phyloP scores from a whole-genome alignment of 2,329 filamentous ascomycete species.

The Fusarium lateritium region DNA sequence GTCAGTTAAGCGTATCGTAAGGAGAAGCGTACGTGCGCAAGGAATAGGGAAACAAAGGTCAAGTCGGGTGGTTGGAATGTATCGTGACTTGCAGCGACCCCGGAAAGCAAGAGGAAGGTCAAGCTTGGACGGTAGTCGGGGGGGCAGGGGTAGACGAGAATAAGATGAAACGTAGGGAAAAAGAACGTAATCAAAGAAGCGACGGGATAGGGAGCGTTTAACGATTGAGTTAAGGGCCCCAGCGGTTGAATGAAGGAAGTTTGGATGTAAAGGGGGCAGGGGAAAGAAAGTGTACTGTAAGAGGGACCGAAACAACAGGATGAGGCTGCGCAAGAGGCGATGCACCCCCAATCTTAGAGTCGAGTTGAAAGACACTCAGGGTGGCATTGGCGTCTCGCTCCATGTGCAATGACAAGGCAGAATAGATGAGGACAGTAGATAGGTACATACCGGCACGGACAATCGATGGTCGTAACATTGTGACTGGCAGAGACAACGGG shows the following conservation, averaged over 20 bases:
- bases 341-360: constrained; percentile 23
- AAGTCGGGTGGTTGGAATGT: constrained; percentile 49
- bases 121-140: constrained; percentile 40
- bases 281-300: constrained; percentile 29
- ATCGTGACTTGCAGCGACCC: constrained; percentile 42
- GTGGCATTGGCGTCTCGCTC: constrained; percentile 20
- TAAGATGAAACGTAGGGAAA: constrained; percentile 42
- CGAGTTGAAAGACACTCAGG: constrained; percentile 19
- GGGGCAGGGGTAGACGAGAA: constrained; percentile 41
- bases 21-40: constrained; percentile 23
- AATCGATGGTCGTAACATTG: constrained; percentile 72
- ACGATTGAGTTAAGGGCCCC: constrained; percentile 27
- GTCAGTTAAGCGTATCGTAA: constrained; percentile 41
- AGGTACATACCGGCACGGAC: constrained; percentile 71
- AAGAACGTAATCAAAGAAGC: constrained; percentile 40
- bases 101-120: constrained; percentile 28
- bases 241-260: constrained; percentile 29
- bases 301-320: constrained; percentile 21
- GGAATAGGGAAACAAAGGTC: constrained; percentile 37
- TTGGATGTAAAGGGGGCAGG: constrained; percentile 34
- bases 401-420: constrained; percentile 22
- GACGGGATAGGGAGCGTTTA: constrained; percentile 31
- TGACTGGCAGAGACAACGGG: constrained; percentile 47
- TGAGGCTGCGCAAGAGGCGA: constrained; percentile 34
- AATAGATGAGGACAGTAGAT: constrained; percentile 2